A percentile compares a stretch with the other conserved stretches of the same genome.
Evolutionary conservation across 2,329 filamentous ascomycete species (phyloP).

Genomic region (Amauroascus verrucosus): DNA sequence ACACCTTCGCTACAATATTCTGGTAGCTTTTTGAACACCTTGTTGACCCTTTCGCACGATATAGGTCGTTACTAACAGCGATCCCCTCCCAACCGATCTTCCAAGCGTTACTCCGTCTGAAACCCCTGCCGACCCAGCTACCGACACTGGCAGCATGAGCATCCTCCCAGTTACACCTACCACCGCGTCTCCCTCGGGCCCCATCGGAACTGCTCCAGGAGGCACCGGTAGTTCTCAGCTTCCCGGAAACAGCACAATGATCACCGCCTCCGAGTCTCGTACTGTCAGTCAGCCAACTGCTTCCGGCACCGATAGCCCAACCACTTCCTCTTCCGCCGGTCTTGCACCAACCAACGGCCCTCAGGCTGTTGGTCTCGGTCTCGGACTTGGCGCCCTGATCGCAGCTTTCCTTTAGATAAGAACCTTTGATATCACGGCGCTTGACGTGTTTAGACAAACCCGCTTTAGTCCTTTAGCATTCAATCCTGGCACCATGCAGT

Average conservation of each 20-base stretch:
- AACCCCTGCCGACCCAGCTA: not conserved
- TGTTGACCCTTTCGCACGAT: conserved; percentile 13
- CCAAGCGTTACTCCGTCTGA: not conserved
- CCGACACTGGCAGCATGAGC: conserved; percentile 9
- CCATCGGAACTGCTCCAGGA: conserved; percentile 6
- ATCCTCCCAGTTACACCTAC: conserved; percentile 9
- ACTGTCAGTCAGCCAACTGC: conserved; percentile 20
- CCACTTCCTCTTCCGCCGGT: conserved; percentile 10
- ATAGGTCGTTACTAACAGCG: conserved; percentile 13
- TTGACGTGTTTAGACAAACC: not conserved
- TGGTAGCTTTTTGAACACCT: conserved; percentile 20
- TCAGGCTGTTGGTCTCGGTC: conserved; percentile 21
- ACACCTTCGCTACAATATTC: conserved; percentile 15
- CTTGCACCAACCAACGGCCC: conserved; percentile 14
- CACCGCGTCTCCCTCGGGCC: not conserved
- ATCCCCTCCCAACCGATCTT: conserved; percentile 16
- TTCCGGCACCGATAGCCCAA: conserved; percentile 6
- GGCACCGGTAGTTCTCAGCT: conserved; percentile 1
- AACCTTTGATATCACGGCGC: not conserved
- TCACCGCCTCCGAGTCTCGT: conserved; percentile 8
- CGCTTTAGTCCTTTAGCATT: not conserved
- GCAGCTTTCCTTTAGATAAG: conserved; percentile 35
- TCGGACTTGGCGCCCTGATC: conserved; percentile 35
- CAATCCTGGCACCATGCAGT: not conserved
- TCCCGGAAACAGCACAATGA: conserved; percentile 12